Percentiles rank a stretch among this genome's conserved stretches.
Conservation (phyloP, 345 rosid genomes). For the Arabidopsis thaliana region DNA sequence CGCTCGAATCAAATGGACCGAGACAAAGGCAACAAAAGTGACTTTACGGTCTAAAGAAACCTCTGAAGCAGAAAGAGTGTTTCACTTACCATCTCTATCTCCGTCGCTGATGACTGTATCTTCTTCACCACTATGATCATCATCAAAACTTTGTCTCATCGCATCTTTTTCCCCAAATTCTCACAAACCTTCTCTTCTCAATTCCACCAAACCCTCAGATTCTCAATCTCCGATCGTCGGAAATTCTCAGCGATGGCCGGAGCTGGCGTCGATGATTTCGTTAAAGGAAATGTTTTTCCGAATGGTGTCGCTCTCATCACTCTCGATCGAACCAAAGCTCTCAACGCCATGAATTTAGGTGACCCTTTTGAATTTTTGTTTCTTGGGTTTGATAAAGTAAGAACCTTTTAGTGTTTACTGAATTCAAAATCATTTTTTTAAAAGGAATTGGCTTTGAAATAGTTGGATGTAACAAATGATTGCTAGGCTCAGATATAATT, state of each 20-base stretch:
- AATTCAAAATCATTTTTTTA: too few species aligned
- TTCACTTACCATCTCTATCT: background rate
- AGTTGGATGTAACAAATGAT: background rate
- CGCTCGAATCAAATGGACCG: too few species aligned
- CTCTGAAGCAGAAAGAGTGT: background rate
- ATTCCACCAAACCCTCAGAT: background rate
- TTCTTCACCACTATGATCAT: constrained; percentile 9
- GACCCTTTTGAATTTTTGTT: too few species aligned
- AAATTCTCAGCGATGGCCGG: constrained; percentile 60
- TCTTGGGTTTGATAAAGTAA: too few species aligned
- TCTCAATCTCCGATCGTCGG: constrained; percentile 42
- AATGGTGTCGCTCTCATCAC: constrained; percentile 95
- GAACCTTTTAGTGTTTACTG: too few species aligned
- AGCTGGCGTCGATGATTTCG: constrained; percentile 55
- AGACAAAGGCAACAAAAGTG: too few species aligned
- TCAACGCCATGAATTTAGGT: constrained; percentile 95
- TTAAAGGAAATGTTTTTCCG: constrained; percentile 73
- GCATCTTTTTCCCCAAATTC: constrained; percentile 27
- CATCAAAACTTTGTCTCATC: constrained; percentile 37
- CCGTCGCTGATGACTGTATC: constrained; percentile 9
- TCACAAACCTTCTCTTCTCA: constrained; percentile 17
- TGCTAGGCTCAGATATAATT: background rate
- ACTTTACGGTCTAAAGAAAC: background rate
- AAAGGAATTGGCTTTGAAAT: background rate
- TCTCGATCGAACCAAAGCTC: constrained; percentile 91